A percentile compares a stretch with the other conserved stretches of the same genome.
Conservation (phyloP, 768 basidiomycete species). For the Xerocomellus amylosporus region DNA sequence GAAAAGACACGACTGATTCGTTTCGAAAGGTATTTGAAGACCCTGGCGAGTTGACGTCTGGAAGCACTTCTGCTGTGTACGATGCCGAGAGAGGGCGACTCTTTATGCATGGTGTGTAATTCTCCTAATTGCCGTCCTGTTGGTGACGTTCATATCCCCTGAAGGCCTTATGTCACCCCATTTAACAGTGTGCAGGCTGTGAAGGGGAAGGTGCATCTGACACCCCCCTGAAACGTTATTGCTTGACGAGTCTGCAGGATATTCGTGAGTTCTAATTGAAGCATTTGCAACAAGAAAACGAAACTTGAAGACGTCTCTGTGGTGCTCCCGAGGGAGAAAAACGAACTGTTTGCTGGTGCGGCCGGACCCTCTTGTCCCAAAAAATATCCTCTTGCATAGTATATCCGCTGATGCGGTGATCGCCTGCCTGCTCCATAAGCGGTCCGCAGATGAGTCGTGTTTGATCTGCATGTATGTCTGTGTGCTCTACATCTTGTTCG, state of each 20-base stretch:
- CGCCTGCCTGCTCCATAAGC: not conserved
- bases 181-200: conserved; percentile 34
- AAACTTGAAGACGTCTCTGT: not conserved
- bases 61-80: conserved; percentile 54
- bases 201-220: not conserved
- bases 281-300: not conserved
- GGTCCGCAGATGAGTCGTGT: not conserved
- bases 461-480: not conserved
- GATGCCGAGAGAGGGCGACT: conserved; percentile 49
- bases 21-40: conserved; percentile 61
- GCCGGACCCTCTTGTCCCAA: not conserved
- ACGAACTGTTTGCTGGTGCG: not conserved
- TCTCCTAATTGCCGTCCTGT: conserved; percentile 1
- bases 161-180: conserved; percentile 35
- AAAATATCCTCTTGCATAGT: not conserved
- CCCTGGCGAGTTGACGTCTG: conserved; percentile 54
- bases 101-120: conserved; percentile 55
- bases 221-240: conserved; percentile 3
- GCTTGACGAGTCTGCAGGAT: not conserved
- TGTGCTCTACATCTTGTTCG: not conserved
- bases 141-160: conserved; percentile 5
- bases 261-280: not conserved
- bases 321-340: not conserved
- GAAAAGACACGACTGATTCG: not conserved
- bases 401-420: not conserved